Base-by-base conservation (phyloP, 371 early-diverging fungal species). In the Blakeslea trispora region DNA sequence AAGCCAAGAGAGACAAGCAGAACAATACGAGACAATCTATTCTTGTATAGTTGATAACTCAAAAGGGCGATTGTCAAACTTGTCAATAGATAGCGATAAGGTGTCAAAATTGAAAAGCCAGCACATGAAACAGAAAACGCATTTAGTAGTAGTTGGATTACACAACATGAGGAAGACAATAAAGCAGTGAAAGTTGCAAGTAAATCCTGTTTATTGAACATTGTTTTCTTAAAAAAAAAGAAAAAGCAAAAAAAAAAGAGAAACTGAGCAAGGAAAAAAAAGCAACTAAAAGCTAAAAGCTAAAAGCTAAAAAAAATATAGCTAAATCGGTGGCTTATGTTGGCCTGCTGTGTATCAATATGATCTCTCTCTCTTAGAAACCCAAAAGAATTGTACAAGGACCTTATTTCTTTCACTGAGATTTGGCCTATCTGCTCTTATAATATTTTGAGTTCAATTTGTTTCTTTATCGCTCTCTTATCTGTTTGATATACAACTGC, bases 91-190 rank as follows among this genome's bases (percentile, higher is more conserved):
- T 74, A 60, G 3, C 81, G 73, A 41, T 74, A 69, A 0, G 81
- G 77, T 6, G 82, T 79, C 28, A 84, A 60, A n/a, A 81, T 45
- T 0, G 81, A 66, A 64, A 84, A 80, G 0, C 83, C 82, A 5
- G 83, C 82, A 52, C 83, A 82, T n/a, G 81, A 81, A 42, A 80
- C 45, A 0, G 80, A 79, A 37, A 83, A 64, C 14, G 61, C 23
- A 59, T 85, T 82, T 19, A 83, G 71, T 0, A 73, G 39, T 14
- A 84, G 70, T 52, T 84, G 85, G 23, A 84, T 69, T 3, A 81
- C 49, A 45, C 85, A 84, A 59, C 85, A 84, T 5, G 76, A 77
- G 0, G 78, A 81, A 0, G 79, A 74, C 5, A 82, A 61, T 2
- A 82, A 62, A 0, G 81, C 80, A 32, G 69, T 58, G 17, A 70